Percentiles rank a stretch among this genome's conserved stretches.
phyloP scores from a whole-genome alignment of 2,329 filamentous ascomycete species.

The Fusarium sp. region DNA sequence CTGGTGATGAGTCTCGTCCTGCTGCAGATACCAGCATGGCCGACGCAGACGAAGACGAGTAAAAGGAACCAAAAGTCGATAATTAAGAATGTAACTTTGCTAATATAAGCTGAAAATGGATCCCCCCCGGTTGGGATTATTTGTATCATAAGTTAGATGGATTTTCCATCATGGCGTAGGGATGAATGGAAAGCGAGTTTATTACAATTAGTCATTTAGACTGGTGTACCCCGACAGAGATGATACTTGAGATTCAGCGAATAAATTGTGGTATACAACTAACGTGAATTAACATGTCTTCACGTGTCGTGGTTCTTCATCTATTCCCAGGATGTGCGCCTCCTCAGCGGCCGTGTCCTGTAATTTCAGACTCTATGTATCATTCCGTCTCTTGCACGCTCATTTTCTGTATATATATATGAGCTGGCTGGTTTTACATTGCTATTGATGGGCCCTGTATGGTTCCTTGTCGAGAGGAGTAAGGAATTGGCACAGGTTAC shows the following conservation, averaged over 20 bases:
- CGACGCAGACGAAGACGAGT: slow-evolving; percentile 50
- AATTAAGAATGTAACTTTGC: slow-evolving; percentile 27
- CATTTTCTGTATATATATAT: slow-evolving; percentile 22
- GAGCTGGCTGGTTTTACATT: slow-evolving; percentile 10
- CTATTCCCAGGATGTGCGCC: neutral
- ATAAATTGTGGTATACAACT: slow-evolving; percentile 5
- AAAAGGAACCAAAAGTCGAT: slow-evolving; percentile 6
- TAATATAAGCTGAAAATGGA: slow-evolving; percentile 15
- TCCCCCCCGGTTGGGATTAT: slow-evolving; percentile 6
- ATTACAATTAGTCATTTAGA: slow-evolving; percentile 5
- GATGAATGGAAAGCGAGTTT: slow-evolving; percentile 39
- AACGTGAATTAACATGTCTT: slow-evolving; percentile 21
- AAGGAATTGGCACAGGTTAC: neutral
- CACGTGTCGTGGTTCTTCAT: slow-evolving; percentile 1
- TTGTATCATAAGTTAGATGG: slow-evolving; percentile 39
- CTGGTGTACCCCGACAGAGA: neutral
- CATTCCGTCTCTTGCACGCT: slow-evolving; percentile 11
- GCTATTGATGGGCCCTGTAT: neutral
- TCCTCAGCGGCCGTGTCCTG: neutral
- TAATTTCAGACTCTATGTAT: neutral
- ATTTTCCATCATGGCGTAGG: slow-evolving; percentile 19
- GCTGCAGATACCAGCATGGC: slow-evolving; percentile 55
- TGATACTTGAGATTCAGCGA: neutral
- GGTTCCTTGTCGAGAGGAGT: neutral
- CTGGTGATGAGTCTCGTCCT: slow-evolving; percentile 39